Base-by-base conservation (phyloP, 2,329 filamentous ascomycete species). In the Parastagonospora avenae region DNA sequence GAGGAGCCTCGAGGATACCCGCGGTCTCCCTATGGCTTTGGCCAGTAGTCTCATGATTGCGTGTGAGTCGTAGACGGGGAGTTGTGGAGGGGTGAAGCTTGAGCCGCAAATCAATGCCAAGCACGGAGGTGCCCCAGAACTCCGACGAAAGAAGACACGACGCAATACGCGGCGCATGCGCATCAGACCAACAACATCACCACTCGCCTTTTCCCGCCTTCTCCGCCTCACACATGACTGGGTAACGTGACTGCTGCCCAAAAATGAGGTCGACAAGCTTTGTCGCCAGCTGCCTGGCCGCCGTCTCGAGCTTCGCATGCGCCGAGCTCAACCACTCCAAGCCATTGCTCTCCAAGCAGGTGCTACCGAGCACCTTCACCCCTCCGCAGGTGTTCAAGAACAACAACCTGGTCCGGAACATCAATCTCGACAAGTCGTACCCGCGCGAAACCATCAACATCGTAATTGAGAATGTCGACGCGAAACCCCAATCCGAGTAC, bases 321-420 rank as follows among this genome's bases (percentile, higher is more conserved):
- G 77, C 82, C 62, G 80, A 82, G 50, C 83, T 85, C 58, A 85
- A 85, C 73, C 74, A 82, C 66, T 81, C 80, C 48, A 79, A 85
- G 54, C 85, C 86, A 37, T 75, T 83, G 62, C 81, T 71, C 40
- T 80, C 75, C 33, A 77, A 71, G 60, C 75, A 77, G 64, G 76
- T 82, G 66, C 75, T 80, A 32, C 70, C 77, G 24, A 70, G 69
- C 59, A 73, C 71, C 55, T 96, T 97, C 80, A 88, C 85, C 75
- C 92, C 93, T 46, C 89, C 92, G 11, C 90, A 91, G 72, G 90
- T 92, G 62, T 99, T 96, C 80, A 91, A 92, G 79, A 97, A 99
- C 76, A 83, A 83, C 75, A 97, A 99, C 74, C 77, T 97, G 28
- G 89, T 97, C 44, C 90, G 94, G 67, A 87, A 89, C 59, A 88